Evolutionary conservation across 768 basidiomycete species (phyloP), one percentile per base, ranked within the genome.

Genomic region (Boletus tomentosulus): DNA sequence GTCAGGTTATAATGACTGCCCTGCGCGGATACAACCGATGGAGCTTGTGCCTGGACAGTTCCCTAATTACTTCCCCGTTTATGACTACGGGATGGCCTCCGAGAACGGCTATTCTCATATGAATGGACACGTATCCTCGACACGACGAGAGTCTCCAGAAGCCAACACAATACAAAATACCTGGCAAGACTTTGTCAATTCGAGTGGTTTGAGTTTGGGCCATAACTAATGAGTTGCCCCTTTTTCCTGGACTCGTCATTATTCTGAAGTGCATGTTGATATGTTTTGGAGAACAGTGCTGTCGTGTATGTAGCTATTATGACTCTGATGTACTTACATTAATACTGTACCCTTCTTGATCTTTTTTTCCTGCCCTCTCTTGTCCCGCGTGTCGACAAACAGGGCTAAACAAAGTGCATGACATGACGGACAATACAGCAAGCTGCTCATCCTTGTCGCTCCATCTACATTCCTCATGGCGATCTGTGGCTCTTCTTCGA

Each of bases 11-110:
- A 54, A 48, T 15, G 54, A 67, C 51, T 48, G 54, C 48, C 33
- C 63, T 16, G 25, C 56, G 30, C 61, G 64, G 38, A 65, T 67
- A 47, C 70, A 69, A 33, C 57, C 68, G 37, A 69, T 70, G 59
- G 65, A 72, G 34, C 54, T 71, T 15, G 62, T 69, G 1, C 58
- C 69, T 2, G 69, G 69, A 9, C 69, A 63, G 35, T 81, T 84
- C 71, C 87, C 86, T 13, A 80, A 78, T 62, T 89, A 88, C 61
- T 88, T 89, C 76, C 78, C 85, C 1, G 86, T 88, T 31, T 88
- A 85, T 59, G 87, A 88, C 65, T 88, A 89, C 64, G 78, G 75
- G 22, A 69, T 75, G 58, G 70, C 66, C 41, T 50, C 60, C 39
- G 58, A 63, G 59, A 58, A 61, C 38, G 58, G 68, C 42, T 65